Percentiles rank a stretch among this genome's conserved stretches.
These are phyloP conservation scores for Hibiscus syriacus DNA, from an alignment of 345 rosid genomes.

Conservation along the genomic window DNA sequence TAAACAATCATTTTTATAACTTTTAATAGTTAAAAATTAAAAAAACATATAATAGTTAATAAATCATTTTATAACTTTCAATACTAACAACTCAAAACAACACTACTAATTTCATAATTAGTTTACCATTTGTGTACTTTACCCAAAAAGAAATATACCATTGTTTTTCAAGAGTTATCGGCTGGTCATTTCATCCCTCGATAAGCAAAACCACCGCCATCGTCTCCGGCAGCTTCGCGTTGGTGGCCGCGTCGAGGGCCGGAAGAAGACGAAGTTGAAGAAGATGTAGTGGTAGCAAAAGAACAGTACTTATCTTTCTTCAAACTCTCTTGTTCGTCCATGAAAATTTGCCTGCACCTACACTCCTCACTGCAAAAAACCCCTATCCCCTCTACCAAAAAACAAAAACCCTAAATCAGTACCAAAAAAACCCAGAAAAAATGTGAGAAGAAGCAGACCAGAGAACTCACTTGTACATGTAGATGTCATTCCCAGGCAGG, in stretches of 20 bases:
- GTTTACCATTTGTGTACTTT: no score
- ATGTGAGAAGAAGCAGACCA: not conserved
- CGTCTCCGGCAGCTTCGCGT: constrained; percentile 41
- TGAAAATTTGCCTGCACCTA: constrained; percentile 71
- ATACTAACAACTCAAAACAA: no score
- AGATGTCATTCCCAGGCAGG: constrained; percentile 67
- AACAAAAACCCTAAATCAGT: not conserved
- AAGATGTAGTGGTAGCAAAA: constrained; percentile 23
- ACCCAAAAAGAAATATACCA: no score
- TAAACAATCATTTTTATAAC: no score
- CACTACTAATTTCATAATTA: no score
- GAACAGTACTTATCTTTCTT: constrained; percentile 37
- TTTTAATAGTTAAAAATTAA: no score
- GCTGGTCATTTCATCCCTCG: not conserved
- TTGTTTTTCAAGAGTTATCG: no score
- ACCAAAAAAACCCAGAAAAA: not conserved
- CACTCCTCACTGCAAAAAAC: constrained; percentile 88
- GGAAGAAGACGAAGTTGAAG: constrained; percentile 17
- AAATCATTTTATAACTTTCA: no score
- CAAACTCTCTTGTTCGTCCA: constrained; percentile 66
- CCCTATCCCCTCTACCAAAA: constrained; percentile 60
- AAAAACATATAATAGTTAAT: no score
- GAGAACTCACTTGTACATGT: constrained; percentile 81
- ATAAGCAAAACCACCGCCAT: constrained; percentile 49
- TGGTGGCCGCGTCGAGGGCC: constrained; percentile 20